phyloP scores from a whole-genome alignment of 805 yeast genomes.

The Wickerhamomyces strasburgensis region DNA sequence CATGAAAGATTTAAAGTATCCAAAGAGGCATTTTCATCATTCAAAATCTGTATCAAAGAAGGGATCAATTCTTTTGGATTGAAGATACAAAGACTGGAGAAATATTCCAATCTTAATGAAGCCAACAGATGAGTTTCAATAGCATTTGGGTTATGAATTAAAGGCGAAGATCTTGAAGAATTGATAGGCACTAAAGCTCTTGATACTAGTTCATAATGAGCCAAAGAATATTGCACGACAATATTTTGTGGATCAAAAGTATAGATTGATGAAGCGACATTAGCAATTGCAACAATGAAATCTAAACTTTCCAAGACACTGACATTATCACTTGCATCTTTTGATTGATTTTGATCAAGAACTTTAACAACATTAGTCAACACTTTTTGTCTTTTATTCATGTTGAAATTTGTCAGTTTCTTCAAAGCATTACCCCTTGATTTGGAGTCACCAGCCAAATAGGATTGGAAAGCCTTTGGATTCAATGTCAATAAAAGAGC shows the following conservation, averaged over 20 bases:
- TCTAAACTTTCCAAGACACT: constrained; percentile 25
- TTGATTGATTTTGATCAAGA: constrained; percentile 14
- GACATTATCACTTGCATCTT: constrained; percentile 20
- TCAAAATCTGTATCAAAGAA: constrained; percentile 17
- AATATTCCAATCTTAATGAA: constrained; percentile 28
- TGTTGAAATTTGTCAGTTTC: constrained; percentile 19
- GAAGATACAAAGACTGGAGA: constrained; percentile 22
- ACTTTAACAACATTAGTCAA: constrained; percentile 16
- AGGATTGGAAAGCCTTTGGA: constrained; percentile 29
- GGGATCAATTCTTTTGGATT: constrained; percentile 18
- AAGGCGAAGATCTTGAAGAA: constrained; percentile 13
- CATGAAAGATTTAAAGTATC: constrained; percentile 31
- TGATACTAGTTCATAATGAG: constrained; percentile 16
- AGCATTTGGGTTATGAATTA: constrained; percentile 8
- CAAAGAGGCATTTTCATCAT: constrained; percentile 29
- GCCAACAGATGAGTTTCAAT: constrained; percentile 22
- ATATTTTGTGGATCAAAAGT: constrained; percentile 23
- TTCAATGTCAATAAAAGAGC: constrained; percentile 30
- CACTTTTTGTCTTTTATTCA: constrained; percentile 22
- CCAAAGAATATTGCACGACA: constrained; percentile 26
- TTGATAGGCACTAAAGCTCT: constrained; percentile 21
- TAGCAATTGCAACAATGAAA: constrained; percentile 28
- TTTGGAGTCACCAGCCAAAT: constrained; percentile 13
- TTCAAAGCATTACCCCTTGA: constrained; percentile 16
- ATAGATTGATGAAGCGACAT: constrained; percentile 29